A percentile compares a stretch with the other conserved stretches of the same genome.
phyloP scores from a whole-genome alignment of 139 green algal species.

The Edaphochlamys debaryana region DNA sequence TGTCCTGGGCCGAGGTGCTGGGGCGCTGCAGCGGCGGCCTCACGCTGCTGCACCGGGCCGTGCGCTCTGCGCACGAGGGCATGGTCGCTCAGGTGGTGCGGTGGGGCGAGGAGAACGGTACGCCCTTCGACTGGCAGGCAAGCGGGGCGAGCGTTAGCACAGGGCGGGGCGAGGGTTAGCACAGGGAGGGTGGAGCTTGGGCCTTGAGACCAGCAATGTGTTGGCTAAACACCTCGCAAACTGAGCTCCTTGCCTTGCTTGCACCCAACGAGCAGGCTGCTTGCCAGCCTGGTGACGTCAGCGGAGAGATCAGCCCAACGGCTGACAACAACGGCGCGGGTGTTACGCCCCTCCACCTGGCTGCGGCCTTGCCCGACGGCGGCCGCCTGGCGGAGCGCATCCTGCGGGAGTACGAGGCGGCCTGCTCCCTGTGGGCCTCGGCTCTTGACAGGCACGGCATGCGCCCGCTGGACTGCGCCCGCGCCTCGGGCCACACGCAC shows the following conservation, averaged over 20 bases:
- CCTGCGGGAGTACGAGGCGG: slow-evolving; percentile 27
- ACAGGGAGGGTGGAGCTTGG: too few relatives aligned
- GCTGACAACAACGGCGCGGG: background rate
- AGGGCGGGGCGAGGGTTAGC: too few relatives aligned
- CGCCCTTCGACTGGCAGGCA: slow-evolving; percentile 37
- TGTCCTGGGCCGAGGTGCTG: slow-evolving; percentile 22
- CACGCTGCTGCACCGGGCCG: slow-evolving; percentile 39
- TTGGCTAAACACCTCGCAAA: too few relatives aligned
- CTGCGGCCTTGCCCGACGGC: slow-evolving; percentile 14
- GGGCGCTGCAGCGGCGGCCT: slow-evolving; percentile 29
- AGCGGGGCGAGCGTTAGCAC: too few relatives aligned
- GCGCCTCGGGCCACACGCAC: slow-evolving; percentile 1
- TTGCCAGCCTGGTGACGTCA: too few relatives aligned
- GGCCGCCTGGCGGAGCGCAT: slow-evolving; percentile 36
- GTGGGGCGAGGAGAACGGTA: slow-evolving; percentile 21
- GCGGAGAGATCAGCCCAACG: too few relatives aligned
- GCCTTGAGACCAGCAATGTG: too few relatives aligned
- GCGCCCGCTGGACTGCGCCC: slow-evolving; percentile 19
- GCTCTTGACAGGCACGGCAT: background rate
- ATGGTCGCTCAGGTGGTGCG: slow-evolving; percentile 35
- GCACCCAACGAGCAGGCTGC: too few relatives aligned
- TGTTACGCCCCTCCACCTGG: slow-evolving; percentile 29
- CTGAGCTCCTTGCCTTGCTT: too few relatives aligned
- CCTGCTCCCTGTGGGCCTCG: slow-evolving; percentile 14
- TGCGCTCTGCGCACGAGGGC: background rate